A percentile compares a stretch with the other conserved stretches of the same genome.
These are phyloP conservation scores for Lichtheimia hyalospora DNA, from an alignment of 371 early-diverging fungal species.

Conservation along the genomic window DNA sequence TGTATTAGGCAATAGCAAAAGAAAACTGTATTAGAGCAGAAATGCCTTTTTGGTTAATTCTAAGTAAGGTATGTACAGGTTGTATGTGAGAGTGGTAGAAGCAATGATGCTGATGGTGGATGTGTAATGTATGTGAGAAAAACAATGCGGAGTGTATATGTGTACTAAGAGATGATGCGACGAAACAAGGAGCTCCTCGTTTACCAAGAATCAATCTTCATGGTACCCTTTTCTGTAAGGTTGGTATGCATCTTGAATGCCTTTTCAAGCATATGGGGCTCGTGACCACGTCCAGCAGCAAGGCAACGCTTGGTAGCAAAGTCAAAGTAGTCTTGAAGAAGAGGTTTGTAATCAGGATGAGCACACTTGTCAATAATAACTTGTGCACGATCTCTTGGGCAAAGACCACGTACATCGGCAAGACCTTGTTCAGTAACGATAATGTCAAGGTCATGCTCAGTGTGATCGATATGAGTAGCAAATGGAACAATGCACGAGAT, in stretches of 20 bases:
- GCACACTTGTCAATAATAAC: slow-evolving; percentile 53
- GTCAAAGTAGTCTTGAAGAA: slow-evolving; percentile 52
- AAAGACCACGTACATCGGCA: slow-evolving; percentile 53
- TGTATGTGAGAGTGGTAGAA: too few relatives aligned
- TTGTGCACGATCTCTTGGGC: slow-evolving; percentile 53
- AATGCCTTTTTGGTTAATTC: too few relatives aligned
- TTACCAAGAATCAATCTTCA: slow-evolving; percentile 57
- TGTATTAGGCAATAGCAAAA: too few relatives aligned
- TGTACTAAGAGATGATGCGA: too few relatives aligned
- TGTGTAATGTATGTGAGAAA: too few relatives aligned
- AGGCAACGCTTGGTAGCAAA: slow-evolving; percentile 51
- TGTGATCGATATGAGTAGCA: slow-evolving; percentile 52
- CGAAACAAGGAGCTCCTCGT: not conserved
- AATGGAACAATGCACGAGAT: slow-evolving; percentile 54
- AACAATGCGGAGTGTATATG: too few relatives aligned
- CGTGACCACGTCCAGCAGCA: slow-evolving; percentile 49
- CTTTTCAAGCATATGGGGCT: slow-evolving; percentile 56
- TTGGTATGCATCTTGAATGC: slow-evolving; percentile 59
- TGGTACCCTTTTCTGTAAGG: slow-evolving; percentile 51
- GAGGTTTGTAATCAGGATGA: slow-evolving; percentile 53
- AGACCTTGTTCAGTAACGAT: slow-evolving; percentile 57
- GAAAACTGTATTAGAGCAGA: too few relatives aligned
- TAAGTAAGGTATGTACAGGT: too few relatives aligned
- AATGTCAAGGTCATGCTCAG: slow-evolving; percentile 55
- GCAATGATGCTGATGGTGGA: too few relatives aligned